Percentiles rank a stretch among this genome's conserved stretches.
Conservation (phyloP, 768 basidiomycete genomes). For the Panaeolus cyanescens region DNA sequence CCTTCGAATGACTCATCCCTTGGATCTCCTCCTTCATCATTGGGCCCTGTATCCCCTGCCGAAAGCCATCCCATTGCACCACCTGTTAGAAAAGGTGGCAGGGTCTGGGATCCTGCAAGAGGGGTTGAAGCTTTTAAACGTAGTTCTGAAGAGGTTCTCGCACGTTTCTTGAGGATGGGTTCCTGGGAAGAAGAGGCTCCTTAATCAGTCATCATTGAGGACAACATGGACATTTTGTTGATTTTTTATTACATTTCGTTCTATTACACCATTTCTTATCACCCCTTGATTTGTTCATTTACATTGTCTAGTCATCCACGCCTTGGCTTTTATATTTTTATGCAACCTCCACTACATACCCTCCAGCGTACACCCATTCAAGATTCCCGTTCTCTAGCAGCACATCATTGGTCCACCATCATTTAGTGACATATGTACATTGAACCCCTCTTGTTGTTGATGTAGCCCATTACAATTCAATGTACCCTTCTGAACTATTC, state of each 20-base stretch:
- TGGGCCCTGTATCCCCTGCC: slow-evolving; percentile 52
- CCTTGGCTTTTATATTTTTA: neutral
- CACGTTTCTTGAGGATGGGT: slow-evolving; percentile 79
- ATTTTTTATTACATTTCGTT: slow-evolving; percentile 3
- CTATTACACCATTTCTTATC: slow-evolving; percentile 9
- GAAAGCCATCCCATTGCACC: slow-evolving; percentile 37
- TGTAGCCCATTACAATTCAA: neutral
- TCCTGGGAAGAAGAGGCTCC: slow-evolving; percentile 61
- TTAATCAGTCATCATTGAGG: slow-evolving; percentile 12
- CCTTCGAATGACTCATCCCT: slow-evolving; percentile 52
- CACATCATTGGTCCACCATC: neutral
- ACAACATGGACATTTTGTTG: neutral
- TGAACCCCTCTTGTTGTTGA: neutral
- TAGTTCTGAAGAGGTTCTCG: slow-evolving; percentile 85
- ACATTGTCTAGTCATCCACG: slow-evolving; percentile 9
- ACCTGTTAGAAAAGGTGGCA: slow-evolving; percentile 47
- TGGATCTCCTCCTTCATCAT: slow-evolving; percentile 56
- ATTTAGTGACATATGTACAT: neutral
- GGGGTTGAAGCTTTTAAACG: slow-evolving; percentile 86
- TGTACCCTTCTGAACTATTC: neutral
- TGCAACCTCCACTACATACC: neutral
- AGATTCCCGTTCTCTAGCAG: neutral
- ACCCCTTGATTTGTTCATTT: slow-evolving; percentile 8
- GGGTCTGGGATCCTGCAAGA: slow-evolving; percentile 86
- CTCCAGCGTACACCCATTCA: slow-evolving; percentile 1